A percentile compares a stretch with the other conserved stretches of the same genome.
Conservation (phyloP, 768 basidiomycete species). For the Strobilomyces echinocephalus region DNA sequence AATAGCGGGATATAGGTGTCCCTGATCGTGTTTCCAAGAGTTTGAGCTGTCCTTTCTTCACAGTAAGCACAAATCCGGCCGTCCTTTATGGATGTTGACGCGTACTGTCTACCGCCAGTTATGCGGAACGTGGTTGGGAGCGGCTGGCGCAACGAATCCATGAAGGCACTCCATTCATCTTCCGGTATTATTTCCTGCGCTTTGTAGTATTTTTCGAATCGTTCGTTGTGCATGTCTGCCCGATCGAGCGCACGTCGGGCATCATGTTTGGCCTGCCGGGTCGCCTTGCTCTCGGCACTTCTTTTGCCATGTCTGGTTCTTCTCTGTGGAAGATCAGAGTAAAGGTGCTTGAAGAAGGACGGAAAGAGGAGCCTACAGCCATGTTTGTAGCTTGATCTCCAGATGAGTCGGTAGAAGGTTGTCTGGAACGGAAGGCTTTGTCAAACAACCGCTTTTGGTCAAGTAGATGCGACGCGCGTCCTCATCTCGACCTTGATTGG, state of each 20-base stretch:
- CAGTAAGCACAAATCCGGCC: neutral
- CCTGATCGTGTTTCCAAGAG: constrained; percentile 76
- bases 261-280: constrained; percentile 23
- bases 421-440: constrained; percentile 31
- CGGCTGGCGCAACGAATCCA: constrained; percentile 59
- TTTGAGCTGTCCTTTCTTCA: constrained; percentile 52
- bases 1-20: constrained; percentile 64
- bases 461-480: constrained; percentile 28
- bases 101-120: constrained; percentile 80
- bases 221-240: constrained; percentile 65
- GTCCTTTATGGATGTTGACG: neutral
- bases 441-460: constrained; percentile 30
- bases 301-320: constrained; percentile 16
- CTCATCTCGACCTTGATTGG: constrained; percentile 9
- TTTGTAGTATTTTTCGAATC: constrained; percentile 64
- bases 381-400: neutral
- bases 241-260: constrained; percentile 54
- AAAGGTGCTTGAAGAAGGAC: neutral
- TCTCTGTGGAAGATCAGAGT: constrained; percentile 3
- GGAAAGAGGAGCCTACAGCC: neutral
- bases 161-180: constrained; percentile 74
- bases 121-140: constrained; percentile 94
- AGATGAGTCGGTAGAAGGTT: constrained; percentile 8
- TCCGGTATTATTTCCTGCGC: constrained; percentile 72
- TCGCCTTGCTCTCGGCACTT: constrained; percentile 11